Evolutionary conservation across 1,284 basidiomycete species (phyloP).

Genomic region (Cryptococcus deneoformans): DNA sequence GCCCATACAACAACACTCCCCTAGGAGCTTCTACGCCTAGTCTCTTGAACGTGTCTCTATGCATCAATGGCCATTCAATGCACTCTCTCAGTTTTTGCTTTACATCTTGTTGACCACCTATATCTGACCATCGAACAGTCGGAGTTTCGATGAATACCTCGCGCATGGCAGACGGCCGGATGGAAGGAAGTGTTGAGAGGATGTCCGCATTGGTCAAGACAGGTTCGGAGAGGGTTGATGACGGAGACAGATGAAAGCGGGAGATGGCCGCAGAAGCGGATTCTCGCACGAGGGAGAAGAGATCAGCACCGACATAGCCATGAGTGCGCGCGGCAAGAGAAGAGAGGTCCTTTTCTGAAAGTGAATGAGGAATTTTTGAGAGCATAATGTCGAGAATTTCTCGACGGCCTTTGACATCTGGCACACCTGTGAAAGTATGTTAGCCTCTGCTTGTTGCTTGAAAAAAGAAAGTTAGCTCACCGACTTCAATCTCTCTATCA

Average conservation of each 20-base stretch:
- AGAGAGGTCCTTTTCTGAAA: slow-evolving; percentile 62
- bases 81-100: slow-evolving; percentile 82
- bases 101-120: slow-evolving; percentile 77
- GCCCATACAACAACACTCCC: slow-evolving; percentile 91
- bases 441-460: not conserved
- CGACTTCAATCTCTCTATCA: slow-evolving; percentile 96
- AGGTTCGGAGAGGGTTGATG: slow-evolving; percentile 37
- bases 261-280: slow-evolving; percentile 90
- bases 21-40: slow-evolving; percentile 86
- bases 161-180: slow-evolving; percentile 91
- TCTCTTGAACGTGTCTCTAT: slow-evolving; percentile 78
- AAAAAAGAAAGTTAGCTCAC: slow-evolving; percentile 49
- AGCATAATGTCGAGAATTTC: slow-evolving; percentile 83
- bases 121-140: slow-evolving; percentile 78
- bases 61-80: slow-evolving; percentile 91
- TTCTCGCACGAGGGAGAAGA: slow-evolving; percentile 87
- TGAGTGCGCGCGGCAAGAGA: slow-evolving; percentile 76
- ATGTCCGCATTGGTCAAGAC: slow-evolving; percentile 66
- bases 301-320: slow-evolving; percentile 96
- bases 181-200: slow-evolving; percentile 64
- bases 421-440: slow-evolving; percentile 63
- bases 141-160: slow-evolving; percentile 87
- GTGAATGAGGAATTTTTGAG: slow-evolving; percentile 70
- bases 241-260: slow-evolving; percentile 58
- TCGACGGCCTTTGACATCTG: slow-evolving; percentile 75